phyloP scores from a whole-genome alignment of 2,329 filamentous ascomycete genomes.

The Pestalotiopsis sp. region DNA sequence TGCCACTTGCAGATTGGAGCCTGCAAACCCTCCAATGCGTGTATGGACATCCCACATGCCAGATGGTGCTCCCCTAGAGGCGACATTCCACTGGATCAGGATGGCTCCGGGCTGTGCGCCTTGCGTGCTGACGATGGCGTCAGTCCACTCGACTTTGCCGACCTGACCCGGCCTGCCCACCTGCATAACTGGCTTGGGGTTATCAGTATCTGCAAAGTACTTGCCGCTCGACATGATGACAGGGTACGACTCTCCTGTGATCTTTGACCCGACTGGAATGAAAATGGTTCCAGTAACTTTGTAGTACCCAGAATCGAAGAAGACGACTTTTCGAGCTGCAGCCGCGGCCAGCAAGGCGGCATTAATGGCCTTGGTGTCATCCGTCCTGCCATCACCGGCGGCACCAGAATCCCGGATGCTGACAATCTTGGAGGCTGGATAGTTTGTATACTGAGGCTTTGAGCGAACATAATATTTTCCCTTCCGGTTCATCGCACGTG shows the following conservation, averaged over 20 bases:
- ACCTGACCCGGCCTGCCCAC: slow-evolving; percentile 56
- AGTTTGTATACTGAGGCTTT: slow-evolving; percentile 71
- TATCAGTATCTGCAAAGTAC: slow-evolving; percentile 48
- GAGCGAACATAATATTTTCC: slow-evolving; percentile 68
- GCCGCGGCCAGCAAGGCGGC: slow-evolving; percentile 58
- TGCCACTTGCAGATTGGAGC: slow-evolving; percentile 66
- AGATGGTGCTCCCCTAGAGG: slow-evolving; percentile 34
- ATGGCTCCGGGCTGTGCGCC: slow-evolving; percentile 61
- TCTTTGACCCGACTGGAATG: slow-evolving; percentile 46
- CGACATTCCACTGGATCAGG: slow-evolving; percentile 65
- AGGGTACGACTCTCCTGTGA: slow-evolving; percentile 60
- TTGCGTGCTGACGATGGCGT: slow-evolving; percentile 61
- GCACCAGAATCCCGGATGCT: slow-evolving; percentile 69
- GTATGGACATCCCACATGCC: slow-evolving; percentile 78
- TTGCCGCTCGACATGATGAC: slow-evolving; percentile 51
- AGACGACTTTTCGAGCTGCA: slow-evolving; percentile 54
- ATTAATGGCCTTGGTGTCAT: slow-evolving; percentile 74
- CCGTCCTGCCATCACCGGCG: slow-evolving; percentile 70
- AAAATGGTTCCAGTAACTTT: slow-evolving; percentile 55
- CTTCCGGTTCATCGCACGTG: slow-evolving; percentile 54
- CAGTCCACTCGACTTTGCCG: slow-evolving; percentile 62
- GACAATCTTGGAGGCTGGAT: slow-evolving; percentile 61
- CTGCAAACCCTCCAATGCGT: slow-evolving; percentile 71
- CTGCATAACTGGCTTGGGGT: slow-evolving; percentile 56
- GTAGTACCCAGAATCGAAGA: slow-evolving; percentile 63